Evolutionary conservation across 2,329 filamentous ascomycete genomes (phyloP), one percentile per base, ranked within the genome.

Genomic region (Aureobasidium namibiae): DNA sequence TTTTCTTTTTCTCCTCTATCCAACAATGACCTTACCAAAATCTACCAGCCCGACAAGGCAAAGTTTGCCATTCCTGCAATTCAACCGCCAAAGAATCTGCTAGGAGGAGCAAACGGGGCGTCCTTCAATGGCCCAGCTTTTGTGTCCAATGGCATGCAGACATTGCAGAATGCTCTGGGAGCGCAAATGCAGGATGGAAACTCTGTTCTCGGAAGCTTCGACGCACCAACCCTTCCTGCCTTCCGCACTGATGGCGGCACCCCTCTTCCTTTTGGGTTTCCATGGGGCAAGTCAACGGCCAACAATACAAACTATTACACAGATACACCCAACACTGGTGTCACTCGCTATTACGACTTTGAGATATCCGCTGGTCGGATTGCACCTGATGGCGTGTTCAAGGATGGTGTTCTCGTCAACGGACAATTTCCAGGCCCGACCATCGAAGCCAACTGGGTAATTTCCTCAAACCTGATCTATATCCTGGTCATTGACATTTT

Each of bases 371-470:
- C 63, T 24, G 62, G 64, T 42, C 67, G 60, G 29, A 68, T 73
- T 18, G 57, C 65, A 6, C 70, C 70, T 2, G 71, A 73, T 58
- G 70, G 71, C 41, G 68, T 73, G 1, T 63, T 67, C 39, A 64
- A 63, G 39, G 31, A 62, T 24, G 68, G 62, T 61, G 26, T 66
- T 10, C 54, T 65, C 21, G 56, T 88, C 67, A 87, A 88, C 67
- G 82, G 81, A 8, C 79, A 82, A 44, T 86, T 82, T 61, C 87
- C 87, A 0, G 88, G 85, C 0, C 88, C 87, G 1, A 75, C 79
- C 11, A 82, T 91, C 56, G 61, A 67, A 42, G 68, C 74, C 61
- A 68, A 75, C 64, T 67, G 79, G 78, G 44, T 46, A 26, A 13
- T 9, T 4, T 10, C 16, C 26, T 6, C n/a, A 9, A 4, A 31